Percentiles rank a stretch among this genome's conserved stretches.
Evolutionary conservation across 2,329 filamentous ascomycete genomes (phyloP).

Genomic region (Claviceps quebecensis): DNA sequence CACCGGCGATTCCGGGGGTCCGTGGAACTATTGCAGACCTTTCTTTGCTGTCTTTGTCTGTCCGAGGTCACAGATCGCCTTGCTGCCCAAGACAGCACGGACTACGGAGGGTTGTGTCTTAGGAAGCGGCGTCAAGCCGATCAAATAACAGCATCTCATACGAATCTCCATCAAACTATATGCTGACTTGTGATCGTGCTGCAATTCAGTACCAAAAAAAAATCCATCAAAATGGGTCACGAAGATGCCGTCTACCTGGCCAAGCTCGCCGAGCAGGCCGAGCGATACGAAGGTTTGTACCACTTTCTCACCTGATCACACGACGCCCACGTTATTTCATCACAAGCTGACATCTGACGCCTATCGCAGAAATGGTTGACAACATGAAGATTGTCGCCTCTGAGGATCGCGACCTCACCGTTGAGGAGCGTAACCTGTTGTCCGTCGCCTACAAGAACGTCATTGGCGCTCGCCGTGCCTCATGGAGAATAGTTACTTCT

Average conservation of each 20-base stretch:
- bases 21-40: background rate
- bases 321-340: background rate
- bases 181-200: slow-evolving; percentile 1
- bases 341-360: slow-evolving; percentile 13
- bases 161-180: background rate
- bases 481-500: slow-evolving; percentile 95
- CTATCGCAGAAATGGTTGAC: slow-evolving; percentile 81
- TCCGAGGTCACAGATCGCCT: slow-evolving; percentile 1
- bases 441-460: slow-evolving; percentile 99
- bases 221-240: slow-evolving; percentile 70
- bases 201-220: background rate
- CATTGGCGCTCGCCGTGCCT: slow-evolving; percentile 89
- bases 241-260: slow-evolving; percentile 99
- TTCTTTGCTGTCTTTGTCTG: background rate
- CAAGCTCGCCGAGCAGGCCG: slow-evolving; percentile 99
- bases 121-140: background rate
- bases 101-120: background rate
- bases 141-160: background rate
- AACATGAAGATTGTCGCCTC: slow-evolving; percentile 99
- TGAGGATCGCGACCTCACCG: slow-evolving; percentile 67
- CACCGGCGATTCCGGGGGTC: background rate
- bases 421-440: slow-evolving; percentile 94
- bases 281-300: slow-evolving; percentile 92
- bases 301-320: background rate
- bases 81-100: background rate